Evolutionary conservation across 2,329 filamentous ascomycete species (phyloP), one percentile per base, ranked within the genome.

Genomic region (Sporothrix globosa): DNA sequence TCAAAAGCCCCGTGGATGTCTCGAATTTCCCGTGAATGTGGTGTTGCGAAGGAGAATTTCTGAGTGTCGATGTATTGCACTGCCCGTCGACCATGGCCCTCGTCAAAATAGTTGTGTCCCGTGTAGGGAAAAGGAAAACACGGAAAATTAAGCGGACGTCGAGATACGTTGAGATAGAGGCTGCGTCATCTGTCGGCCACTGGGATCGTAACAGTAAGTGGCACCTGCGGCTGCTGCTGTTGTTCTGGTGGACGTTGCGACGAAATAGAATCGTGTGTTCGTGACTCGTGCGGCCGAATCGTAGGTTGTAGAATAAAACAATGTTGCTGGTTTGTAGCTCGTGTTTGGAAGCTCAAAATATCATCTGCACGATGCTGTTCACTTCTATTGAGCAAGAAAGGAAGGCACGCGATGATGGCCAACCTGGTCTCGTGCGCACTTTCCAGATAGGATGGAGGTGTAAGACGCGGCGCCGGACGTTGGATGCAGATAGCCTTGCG

Each of bases 381-480:
- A 11, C 24, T 14, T 46, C 39, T 2, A 19, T 7, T 21, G 24
- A 34, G 17, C 7, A 48, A 4, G 4, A 30, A n/a, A 14, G 61
- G 61, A 65, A 65, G 44, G 61, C 44, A 50, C 61, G 61, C 61
- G 61, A 65, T 44, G 2, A 50, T 30, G 46, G 7, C n/a, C 61
- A 44, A 7, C 10, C 5, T 13, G 69, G 69, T 70, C 69, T 39
- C 66, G 70, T 71, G 66, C 66, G 58, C 58, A 71, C 27, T 44
- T 56, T 58, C 66, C 70, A 17, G 21, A 19, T 24, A 65, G 53
- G 48, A 21, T 19, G 41, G 24, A 66, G 19, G 68, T 52, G 52
- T 27, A 50, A 48, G 44, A 19, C 19, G 68, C 6, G 48, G 60
- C 21, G 27, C 27, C 14, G 50, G 34, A 39, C 19, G 34, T 7